Conservation (phyloP, 2,329 filamentous ascomycete genomes). For the Hypoxylon sp. region DNA sequence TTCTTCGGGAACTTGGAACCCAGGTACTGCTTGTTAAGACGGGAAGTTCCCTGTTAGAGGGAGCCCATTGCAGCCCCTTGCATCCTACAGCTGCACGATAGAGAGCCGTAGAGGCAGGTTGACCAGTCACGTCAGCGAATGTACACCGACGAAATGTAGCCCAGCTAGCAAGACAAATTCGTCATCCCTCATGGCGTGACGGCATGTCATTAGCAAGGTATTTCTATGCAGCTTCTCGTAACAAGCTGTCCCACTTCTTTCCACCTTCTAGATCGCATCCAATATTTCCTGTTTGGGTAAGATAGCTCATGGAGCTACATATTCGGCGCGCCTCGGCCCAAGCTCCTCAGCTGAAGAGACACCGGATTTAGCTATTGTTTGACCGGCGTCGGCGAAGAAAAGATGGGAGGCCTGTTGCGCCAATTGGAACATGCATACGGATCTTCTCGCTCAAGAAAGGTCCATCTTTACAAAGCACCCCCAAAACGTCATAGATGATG, state of each 20-base stretch:
- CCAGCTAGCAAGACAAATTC: constrained; percentile 28
- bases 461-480: constrained; percentile 9
- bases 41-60: constrained; percentile 22
- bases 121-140: constrained; percentile 25
- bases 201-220: constrained; percentile 1
- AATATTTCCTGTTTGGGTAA: constrained; percentile 29
- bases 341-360: constrained; percentile 18
- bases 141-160: constrained; percentile 12
- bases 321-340: constrained; percentile 15
- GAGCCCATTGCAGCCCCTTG: constrained; percentile 35
- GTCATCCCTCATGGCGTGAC: constrained; percentile 28
- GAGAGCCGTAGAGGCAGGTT: constrained; percentile 2
- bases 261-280: constrained; percentile 24
- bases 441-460: not conserved
- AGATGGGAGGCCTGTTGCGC: constrained; percentile 7
- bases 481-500: constrained; percentile 40
- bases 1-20: constrained; percentile 16
- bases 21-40: constrained; percentile 14
- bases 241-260: constrained; percentile 30
- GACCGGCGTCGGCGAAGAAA: constrained; percentile 11
- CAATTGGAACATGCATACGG: not conserved
- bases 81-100: constrained; percentile 27
- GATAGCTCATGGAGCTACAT: constrained; percentile 23
- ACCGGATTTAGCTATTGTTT: constrained; percentile 22
- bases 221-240: constrained; percentile 18